phyloP scores from a whole-genome alignment of 495 filamentous ascomycete species.

The Hypoxylon rickii region DNA sequence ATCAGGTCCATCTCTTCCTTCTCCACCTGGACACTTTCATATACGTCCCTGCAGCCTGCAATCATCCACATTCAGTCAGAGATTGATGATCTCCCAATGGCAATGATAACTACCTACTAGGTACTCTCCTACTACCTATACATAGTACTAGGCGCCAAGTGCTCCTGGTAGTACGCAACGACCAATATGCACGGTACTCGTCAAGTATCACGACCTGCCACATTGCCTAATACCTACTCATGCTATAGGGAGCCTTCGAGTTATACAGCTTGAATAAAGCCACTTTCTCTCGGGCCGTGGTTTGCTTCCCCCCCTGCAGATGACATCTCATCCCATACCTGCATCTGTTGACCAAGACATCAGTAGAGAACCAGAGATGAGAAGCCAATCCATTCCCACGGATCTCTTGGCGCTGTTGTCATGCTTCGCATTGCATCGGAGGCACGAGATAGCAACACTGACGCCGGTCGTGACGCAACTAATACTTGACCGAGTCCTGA shows the following conservation, averaged over 20 bases:
- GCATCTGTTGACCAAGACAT: conserved; percentile 7
- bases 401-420: conserved; percentile 27
- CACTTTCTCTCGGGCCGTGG: conserved; percentile 1
- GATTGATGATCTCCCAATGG: conserved; percentile 12
- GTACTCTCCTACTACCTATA: neutral
- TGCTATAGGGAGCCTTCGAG: neutral
- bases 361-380: conserved; percentile 6
- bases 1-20: neutral
- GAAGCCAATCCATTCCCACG: conserved; percentile 25
- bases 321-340: conserved; percentile 1
- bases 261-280: conserved; percentile 15
- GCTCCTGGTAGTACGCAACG: neutral
- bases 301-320: conserved; percentile 26
- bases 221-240: too few species aligned
- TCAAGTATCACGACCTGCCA: conserved; percentile 8
- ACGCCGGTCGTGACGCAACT: neutral
- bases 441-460: conserved; percentile 1
- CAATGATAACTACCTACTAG: conserved; percentile 2
- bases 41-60: conserved; percentile 15
- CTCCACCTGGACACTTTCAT: too few species aligned
- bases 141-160: too few species aligned
- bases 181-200: neutral
- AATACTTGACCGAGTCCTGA: conserved; percentile 21
- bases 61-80: conserved; percentile 12
- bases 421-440: conserved; percentile 13